Base-by-base conservation (phyloP, 257 asterid species). In the Catharanthus roseus region DNA sequence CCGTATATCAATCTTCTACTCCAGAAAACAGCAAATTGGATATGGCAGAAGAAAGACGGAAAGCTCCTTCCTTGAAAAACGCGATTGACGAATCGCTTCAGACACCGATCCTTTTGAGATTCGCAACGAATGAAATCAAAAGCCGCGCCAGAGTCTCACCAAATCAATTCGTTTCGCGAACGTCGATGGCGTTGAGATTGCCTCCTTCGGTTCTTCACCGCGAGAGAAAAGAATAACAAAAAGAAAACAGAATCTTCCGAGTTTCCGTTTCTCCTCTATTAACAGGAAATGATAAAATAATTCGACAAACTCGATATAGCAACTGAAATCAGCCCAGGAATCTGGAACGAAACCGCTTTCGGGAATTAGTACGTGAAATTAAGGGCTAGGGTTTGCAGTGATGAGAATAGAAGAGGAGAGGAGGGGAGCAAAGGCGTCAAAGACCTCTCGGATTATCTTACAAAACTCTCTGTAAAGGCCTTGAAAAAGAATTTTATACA, bases 361-460 rank as follows among this genome's bases (percentile, higher is more conserved):
- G 5, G 63, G 34, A 56, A 24, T 56, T 56, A 56, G 26, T 65
- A 51, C 16, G n/a, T 13, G 33, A 38, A 5, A 47, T 67, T 76
- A 41, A 36, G 67, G 75, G 72, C 71, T 70, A 76, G 80, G 76
- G 72, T 64, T 76, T 42, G n/a, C n/a, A n/a, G n/a, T n/a, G n/a
- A n/a, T n/a, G 68, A 38, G 3, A 28, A 29, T 3, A 23, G 42
- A 38, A 41, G 45, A 57, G 54, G 11, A 42, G 47, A 67, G 11
- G 38, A 16, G 63, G 3, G 18, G 18, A 6, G 23, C 29, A 45
- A 33, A 36, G n/a, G 38, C 15, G 24, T n/a, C 1, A 10, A 10
- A 28, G 11, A 45, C 55, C 41, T 29, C 57, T 56, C 56, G 36
- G 53, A 66, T 31, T 28, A 55, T 54, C 67, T n/a, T 33, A 11